A percentile compares a stretch with the other conserved stretches of the same genome.
These are phyloP conservation scores for Globisporangium emineosum DNA, from an alignment of 352 stramenopile genomes.

Conservation along the genomic window DNA sequence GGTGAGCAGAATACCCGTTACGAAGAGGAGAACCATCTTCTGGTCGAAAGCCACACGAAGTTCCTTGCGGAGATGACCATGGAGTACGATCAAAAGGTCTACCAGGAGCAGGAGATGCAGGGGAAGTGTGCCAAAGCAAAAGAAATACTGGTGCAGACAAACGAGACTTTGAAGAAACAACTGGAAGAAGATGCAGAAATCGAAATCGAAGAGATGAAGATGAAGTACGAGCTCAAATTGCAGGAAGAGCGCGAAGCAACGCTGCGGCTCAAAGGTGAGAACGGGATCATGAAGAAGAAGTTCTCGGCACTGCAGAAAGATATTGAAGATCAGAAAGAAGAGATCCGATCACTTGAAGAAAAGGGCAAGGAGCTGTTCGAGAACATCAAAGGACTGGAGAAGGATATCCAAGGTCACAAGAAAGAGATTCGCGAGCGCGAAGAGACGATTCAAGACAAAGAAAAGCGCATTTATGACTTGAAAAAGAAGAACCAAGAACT, in stretches of 20 bases:
- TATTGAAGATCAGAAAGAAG: slow-evolving; percentile 94
- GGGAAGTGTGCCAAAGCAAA: slow-evolving; percentile 56
- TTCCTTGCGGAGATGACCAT: slow-evolving; percentile 91
- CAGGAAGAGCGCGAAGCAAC: slow-evolving; percentile 88
- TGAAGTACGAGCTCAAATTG: slow-evolving; percentile 90
- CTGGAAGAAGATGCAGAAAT: slow-evolving; percentile 94
- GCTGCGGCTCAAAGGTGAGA: slow-evolving; percentile 93
- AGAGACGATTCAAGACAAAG: slow-evolving; percentile 94
- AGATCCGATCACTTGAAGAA: slow-evolving; percentile 89
- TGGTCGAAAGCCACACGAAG: slow-evolving; percentile 77
- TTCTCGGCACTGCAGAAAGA: slow-evolving; percentile 92
- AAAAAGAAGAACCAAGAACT: slow-evolving; percentile 98
- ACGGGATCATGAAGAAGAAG: slow-evolving; percentile 97
- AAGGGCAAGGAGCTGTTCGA: slow-evolving; percentile 92
- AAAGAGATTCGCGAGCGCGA: slow-evolving; percentile 92
- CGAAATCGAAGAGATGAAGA: slow-evolving; percentile 92
- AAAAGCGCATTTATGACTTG: slow-evolving; percentile 96
- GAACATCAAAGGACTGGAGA: slow-evolving; percentile 90
- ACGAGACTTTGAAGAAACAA: slow-evolving; percentile 88
- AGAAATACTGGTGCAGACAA: slow-evolving; percentile 77
- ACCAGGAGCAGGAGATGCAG: slow-evolving; percentile 80
- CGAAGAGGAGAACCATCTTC: slow-evolving; percentile 73
- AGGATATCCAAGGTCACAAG: slow-evolving; percentile 92
- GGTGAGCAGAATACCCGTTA: slow-evolving; percentile 69
- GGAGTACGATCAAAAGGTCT: slow-evolving; percentile 90